Percentiles rank a stretch among this genome's conserved stretches.
These are phyloP conservation scores for Trichophyton benhamiae DNA, from an alignment of 2,329 filamentous ascomycete genomes.

Conservation along the genomic window DNA sequence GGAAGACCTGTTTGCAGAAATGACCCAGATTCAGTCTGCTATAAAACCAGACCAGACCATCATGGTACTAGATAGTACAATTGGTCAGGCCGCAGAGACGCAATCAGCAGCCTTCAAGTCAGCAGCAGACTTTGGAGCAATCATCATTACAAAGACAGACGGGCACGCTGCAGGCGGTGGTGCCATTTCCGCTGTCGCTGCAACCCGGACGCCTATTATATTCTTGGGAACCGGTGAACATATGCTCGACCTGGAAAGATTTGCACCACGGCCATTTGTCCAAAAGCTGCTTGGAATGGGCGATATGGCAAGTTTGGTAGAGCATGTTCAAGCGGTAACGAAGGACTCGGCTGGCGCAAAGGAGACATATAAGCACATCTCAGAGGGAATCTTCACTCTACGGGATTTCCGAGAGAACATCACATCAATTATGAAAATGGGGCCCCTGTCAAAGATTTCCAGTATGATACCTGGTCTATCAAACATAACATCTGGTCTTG, in stretches of 20 bases:
- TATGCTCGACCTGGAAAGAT: constrained; percentile 86
- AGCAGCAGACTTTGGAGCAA: constrained; percentile 89
- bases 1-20: constrained; percentile 88
- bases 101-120: constrained; percentile 97
- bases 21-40: constrained; percentile 89
- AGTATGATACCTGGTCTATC: constrained; percentile 96
- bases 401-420: constrained; percentile 91
- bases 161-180: constrained; percentile 91
- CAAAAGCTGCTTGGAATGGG: constrained; percentile 94
- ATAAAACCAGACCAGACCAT: constrained; percentile 92
- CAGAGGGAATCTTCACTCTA: constrained; percentile 90
- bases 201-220: constrained; percentile 91
- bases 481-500: constrained; percentile 88
- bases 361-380: constrained; percentile 98
- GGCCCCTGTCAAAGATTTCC: constrained; percentile 89
- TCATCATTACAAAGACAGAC: constrained; percentile 98
- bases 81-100: constrained; percentile 88
- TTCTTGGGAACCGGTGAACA: constrained; percentile 98
- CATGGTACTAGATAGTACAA: constrained; percentile 93
- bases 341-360: constrained; percentile 69
- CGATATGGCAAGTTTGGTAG: constrained; percentile 85
- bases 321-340: constrained; percentile 91
- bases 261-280: constrained; percentile 85
- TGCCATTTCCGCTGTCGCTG: constrained; percentile 92
- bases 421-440: constrained; percentile 99